phyloP scores from a whole-genome alignment of 129 eudicot species.

The Artemisia argyi region DNA sequence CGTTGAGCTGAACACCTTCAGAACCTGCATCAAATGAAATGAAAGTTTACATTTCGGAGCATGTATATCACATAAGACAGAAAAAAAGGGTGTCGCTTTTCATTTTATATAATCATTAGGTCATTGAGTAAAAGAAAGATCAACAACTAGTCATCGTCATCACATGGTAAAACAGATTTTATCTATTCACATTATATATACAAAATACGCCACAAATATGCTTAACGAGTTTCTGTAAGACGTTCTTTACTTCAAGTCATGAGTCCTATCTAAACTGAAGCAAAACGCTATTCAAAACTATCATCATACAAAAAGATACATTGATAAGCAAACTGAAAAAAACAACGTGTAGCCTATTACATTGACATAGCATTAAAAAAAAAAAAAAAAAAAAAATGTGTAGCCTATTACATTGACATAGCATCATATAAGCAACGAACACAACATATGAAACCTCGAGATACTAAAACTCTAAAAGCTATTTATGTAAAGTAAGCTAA shows the following conservation, averaged over 20 bases:
- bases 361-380: no score
- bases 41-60: slow-evolving; percentile 1
- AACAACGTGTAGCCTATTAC: not conserved
- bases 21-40: slow-evolving; percentile 20
- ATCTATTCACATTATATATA: not conserved
- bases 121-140: not conserved
- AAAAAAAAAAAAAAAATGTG: no score
- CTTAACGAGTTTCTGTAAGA: not conserved
- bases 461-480: not conserved
- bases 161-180: not conserved
- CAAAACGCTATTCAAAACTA: not conserved
- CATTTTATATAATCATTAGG: no score
- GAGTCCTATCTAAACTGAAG: not conserved
- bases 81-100: no score
- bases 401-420: not conserved
- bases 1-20: no score
- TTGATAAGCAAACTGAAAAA: not conserved
- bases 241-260: not conserved
- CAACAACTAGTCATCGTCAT: not conserved
- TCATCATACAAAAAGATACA: not conserved
- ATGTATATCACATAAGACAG: not conserved
- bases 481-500: not conserved
- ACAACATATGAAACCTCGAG: not conserved
- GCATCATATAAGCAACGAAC: not conserved
- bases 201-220: not conserved